Conservation (phyloP, 192 early-diverging fungal species). For the Phlyctochytrium planicorne region DNA sequence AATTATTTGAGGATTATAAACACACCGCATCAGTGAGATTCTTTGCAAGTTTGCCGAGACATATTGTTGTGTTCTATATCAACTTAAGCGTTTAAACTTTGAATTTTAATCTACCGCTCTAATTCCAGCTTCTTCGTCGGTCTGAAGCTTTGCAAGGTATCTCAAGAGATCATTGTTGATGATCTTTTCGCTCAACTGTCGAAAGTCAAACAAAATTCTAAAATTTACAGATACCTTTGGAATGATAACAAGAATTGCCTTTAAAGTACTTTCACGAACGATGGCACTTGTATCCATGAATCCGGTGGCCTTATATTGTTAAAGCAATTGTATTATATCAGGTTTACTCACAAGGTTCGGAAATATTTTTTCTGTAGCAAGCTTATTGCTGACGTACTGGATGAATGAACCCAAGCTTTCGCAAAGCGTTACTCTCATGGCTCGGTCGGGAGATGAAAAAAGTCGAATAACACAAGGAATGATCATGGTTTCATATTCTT, state of each 20-base stretch:
- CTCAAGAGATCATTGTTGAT: slow-evolving; percentile 84
- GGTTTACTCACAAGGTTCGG: slow-evolving; percentile 66
- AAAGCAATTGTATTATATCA: not conserved
- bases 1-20: slow-evolving; percentile 6
- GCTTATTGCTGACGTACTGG: slow-evolving; percentile 61
- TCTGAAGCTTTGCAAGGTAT: slow-evolving; percentile 85
- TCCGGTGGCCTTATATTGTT: slow-evolving; percentile 62
- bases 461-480: slow-evolving; percentile 75
- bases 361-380: slow-evolving; percentile 81
- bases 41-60: slow-evolving; percentile 87
- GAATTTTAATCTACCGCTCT: slow-evolving; percentile 55
- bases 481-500: slow-evolving; percentile 71
- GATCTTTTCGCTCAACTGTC: slow-evolving; percentile 60
- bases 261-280: slow-evolving; percentile 72
- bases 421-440: slow-evolving; percentile 79
- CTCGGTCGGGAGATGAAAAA: slow-evolving; percentile 85
- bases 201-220: not conserved
- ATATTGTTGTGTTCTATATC: slow-evolving; percentile 82
- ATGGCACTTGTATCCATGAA: slow-evolving; percentile 84
- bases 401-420: slow-evolving; percentile 79
- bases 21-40: slow-evolving; percentile 71
- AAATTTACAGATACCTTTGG: slow-evolving; percentile 57
- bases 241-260: slow-evolving; percentile 48
- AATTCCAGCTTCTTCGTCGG: slow-evolving; percentile 92
- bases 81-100: not conserved